Evolutionary conservation across 352 stramenopile genomes (phyloP).

Genomic region (Globisporangium lucens): DNA sequence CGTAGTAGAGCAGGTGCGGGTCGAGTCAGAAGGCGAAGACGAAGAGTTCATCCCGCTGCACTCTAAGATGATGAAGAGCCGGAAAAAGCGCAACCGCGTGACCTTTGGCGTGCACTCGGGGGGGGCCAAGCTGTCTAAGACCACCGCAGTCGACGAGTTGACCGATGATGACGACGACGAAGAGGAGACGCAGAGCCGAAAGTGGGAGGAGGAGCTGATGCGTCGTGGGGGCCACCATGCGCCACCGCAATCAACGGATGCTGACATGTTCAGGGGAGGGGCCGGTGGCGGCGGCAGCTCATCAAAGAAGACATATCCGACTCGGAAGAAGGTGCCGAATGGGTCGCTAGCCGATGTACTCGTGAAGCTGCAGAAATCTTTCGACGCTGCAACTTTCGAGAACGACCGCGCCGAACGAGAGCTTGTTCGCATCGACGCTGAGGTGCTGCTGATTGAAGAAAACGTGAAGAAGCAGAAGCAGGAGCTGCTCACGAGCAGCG

Average conservation of each 20-base stretch:
- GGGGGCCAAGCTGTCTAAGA: conserved; percentile 29
- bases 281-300: background rate
- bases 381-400: conserved; percentile 45
- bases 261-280: background rate
- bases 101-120: conserved; percentile 51
- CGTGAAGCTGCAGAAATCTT: conserved; percentile 41
- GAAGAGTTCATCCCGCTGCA: conserved; percentile 73
- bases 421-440: conserved; percentile 47
- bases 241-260: background rate
- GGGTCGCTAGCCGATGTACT: conserved; percentile 51
- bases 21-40: conserved; percentile 19
- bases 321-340: conserved; percentile 37
- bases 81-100: conserved; percentile 52
- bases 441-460: conserved; percentile 40
- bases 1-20: background rate
- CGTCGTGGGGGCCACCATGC: conserved; percentile 52
- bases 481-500: conserved; percentile 48
- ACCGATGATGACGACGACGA: conserved; percentile 34
- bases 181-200: conserved; percentile 44
- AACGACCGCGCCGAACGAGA: conserved; percentile 48
- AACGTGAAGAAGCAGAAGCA: conserved; percentile 40
- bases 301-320: conserved; percentile 41
- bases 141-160: conserved; percentile 40
- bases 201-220: conserved; percentile 81
- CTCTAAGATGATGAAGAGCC: conserved; percentile 34